phyloP scores from a whole-genome alignment of 176 grass and related monocot species.

The Carex cristatella region DNA sequence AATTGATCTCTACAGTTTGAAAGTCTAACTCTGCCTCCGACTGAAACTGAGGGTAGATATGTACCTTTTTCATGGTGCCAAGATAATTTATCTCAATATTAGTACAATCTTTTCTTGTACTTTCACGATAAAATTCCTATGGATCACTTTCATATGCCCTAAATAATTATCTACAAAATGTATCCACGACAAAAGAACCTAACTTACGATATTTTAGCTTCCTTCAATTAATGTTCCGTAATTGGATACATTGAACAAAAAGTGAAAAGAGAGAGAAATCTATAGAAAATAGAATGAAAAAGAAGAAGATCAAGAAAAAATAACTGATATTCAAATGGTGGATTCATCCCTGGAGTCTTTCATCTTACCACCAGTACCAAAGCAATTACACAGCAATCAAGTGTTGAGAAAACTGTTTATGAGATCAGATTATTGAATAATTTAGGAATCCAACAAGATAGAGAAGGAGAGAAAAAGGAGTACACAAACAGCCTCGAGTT shows the following conservation, averaged over 20 bases:
- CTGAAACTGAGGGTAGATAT: background rate
- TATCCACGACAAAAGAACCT: background rate
- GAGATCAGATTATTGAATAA: background rate
- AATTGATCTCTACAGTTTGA: no score
- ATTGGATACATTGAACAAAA: background rate
- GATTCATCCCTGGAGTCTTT: background rate
- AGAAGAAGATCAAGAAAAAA: no score
- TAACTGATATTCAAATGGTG: background rate
- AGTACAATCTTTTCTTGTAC: background rate
- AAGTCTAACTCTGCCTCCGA: no score
- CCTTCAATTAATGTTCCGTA: background rate
- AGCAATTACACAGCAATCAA: background rate
- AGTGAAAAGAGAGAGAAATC: background rate
- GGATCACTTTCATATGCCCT: background rate
- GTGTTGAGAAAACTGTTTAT: background rate
- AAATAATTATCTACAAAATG: background rate
- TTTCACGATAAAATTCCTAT: background rate
- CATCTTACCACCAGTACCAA: background rate
- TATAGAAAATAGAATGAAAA: no score
- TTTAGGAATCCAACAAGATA: background rate
- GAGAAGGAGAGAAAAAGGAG: background rate
- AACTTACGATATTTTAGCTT: background rate
- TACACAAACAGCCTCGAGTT: constrained; percentile 9
- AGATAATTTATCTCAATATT: background rate
- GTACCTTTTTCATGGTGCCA: background rate